Evolutionary conservation across 805 yeast species (phyloP), one percentile per base, ranked within the genome.

Genomic region (Candida pini): DNA sequence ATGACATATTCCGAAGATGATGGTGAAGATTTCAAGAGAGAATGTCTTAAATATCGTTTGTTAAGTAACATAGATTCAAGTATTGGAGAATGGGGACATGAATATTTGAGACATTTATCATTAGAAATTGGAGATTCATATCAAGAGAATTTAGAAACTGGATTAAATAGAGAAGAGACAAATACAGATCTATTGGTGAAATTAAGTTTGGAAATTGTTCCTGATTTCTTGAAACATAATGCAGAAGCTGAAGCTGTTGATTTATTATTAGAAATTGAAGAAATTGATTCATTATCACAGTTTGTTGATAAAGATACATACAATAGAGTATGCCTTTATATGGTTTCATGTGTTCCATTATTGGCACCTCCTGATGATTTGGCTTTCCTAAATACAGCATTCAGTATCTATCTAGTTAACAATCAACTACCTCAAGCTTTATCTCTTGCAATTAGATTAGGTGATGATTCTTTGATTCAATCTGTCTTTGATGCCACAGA

Each of bases 161-260:
- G 49, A 5, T 26, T 36, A 18, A 29, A 28, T 28, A 47, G 39
- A 31, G 48, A 44, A 15, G 51, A 41, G 46, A 56, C 43, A 41
- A 39, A 44, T 31, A 34, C 46, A 10, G 52, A 48, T 10, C 29
- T 40, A 20, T 66, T 92, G 43, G 61, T 82, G 35, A 68, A 72
- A 30, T 69, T 92, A 46, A 73, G 95, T 6, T 62, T 84, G 48
- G 74, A 80, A 47, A 79, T 92, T 48, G 89, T 85, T 26, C 96
- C 96, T 25, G 83, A 79, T 52, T 90, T 92, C 64, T 70, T 92
- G 47, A 78, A 85, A 54, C 97, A 90, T 63, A 90, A 92, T 56
- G 97, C 96, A 27, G 98, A 92, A 62, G 96, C 96, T 15, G 99
- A 92, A 56, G 98, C 98, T 2, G 95, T 92, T 18, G 99, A 92